Conservation (phyloP, 106 monocot species). For the Dactylorhiza incarnata region DNA sequence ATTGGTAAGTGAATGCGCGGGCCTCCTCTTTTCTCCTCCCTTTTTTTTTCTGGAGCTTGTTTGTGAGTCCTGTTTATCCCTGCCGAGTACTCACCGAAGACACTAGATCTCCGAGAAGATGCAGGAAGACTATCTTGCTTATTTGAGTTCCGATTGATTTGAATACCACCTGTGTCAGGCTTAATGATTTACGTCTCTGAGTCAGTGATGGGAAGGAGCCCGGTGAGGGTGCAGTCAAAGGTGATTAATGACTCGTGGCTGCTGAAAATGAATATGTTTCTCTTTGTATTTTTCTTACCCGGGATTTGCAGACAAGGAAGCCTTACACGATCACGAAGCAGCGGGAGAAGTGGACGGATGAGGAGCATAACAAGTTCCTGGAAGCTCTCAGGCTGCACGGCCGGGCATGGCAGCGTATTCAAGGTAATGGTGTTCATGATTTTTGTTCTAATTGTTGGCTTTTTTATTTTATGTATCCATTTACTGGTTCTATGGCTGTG, state of each 20-base stretch:
- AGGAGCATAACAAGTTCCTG: conserved; percentile 42
- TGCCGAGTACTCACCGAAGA: background rate
- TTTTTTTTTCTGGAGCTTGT: background rate
- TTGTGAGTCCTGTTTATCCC: background rate
- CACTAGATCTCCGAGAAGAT: conserved; percentile 13
- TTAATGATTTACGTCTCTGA: conserved; percentile 6
- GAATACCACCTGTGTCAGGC: background rate
- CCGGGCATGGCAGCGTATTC: conserved; percentile 45
- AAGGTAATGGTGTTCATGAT: conserved; percentile 16
- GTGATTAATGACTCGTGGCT: conserved; percentile 15
- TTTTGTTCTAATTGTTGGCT: background rate
- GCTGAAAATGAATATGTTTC: background rate
- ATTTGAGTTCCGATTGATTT: background rate
- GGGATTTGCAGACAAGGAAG: conserved; percentile 29
- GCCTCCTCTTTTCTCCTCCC: background rate
- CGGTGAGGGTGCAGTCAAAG: conserved; percentile 54
- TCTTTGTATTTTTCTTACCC: background rate
- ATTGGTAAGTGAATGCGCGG: background rate
- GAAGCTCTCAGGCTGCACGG: conserved; percentile 45
- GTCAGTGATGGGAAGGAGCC: conserved; percentile 33
- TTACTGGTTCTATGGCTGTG: background rate
- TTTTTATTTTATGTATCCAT: background rate
- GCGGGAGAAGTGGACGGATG: conserved; percentile 49
- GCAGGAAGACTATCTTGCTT: conserved; percentile 24
- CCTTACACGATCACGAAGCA: conserved; percentile 59